Evolutionary conservation across 208 protist species (phyloP).

Genomic region (Trypanosoma caninum): DNA sequence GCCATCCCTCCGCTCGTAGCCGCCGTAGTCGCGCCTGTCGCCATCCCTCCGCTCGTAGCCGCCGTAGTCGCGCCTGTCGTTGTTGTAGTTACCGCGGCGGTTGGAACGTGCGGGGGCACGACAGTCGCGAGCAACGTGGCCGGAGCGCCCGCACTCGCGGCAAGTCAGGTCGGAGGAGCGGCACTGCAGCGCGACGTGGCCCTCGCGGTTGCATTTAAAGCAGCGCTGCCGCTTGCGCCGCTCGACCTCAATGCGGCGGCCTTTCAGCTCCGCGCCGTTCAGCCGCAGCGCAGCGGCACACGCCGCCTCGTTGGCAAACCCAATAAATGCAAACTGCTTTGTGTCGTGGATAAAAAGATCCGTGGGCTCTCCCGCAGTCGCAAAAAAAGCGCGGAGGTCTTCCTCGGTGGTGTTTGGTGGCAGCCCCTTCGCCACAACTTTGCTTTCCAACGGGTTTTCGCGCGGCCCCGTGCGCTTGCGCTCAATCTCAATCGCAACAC

Average conservation of each 20-base stretch:
- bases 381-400: slow-evolving; percentile 45
- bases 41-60: slow-evolving; percentile 1
- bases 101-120: slow-evolving; percentile 2
- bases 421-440: slow-evolving; percentile 44
- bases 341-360: slow-evolving; percentile 41
- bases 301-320: slow-evolving; percentile 35
- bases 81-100: slow-evolving; percentile 3
- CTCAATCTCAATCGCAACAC: slow-evolving; percentile 32
- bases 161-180: slow-evolving; percentile 26
- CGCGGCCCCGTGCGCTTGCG: slow-evolving; percentile 22
- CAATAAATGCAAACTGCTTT: slow-evolving; percentile 47
- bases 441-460: slow-evolving; percentile 24
- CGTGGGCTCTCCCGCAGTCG: slow-evolving; percentile 33
- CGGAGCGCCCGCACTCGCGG: slow-evolving; percentile 40
- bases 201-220: slow-evolving; percentile 61
- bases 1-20: slow-evolving; percentile 15
- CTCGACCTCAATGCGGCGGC: slow-evolving; percentile 39
- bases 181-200: slow-evolving; percentile 63
- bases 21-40: slow-evolving; percentile 9
- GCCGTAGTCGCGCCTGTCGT: background rate
- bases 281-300: slow-evolving; percentile 52
- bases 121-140: slow-evolving; percentile 52
- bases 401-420: slow-evolving; percentile 23
- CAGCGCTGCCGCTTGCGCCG: slow-evolving; percentile 44
- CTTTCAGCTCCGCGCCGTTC: slow-evolving; percentile 40